Conservation (phyloP, 352 stramenopile species). For the Phytopythium cucurbitacearum region DNA sequence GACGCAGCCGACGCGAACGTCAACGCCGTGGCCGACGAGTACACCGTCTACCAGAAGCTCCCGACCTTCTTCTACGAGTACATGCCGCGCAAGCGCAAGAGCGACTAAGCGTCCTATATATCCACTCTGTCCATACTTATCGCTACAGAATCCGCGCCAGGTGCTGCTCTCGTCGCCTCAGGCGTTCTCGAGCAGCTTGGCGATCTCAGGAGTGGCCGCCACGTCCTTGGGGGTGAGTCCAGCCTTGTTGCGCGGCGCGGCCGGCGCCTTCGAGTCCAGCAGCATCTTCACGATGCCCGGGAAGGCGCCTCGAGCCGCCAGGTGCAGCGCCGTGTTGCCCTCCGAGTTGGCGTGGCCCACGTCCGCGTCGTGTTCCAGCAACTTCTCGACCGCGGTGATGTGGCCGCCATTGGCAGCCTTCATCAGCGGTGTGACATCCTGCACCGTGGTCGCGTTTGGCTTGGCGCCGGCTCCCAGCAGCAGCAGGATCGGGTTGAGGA, state of each 20-base stretch:
- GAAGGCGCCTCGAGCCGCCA: constrained; percentile 81
- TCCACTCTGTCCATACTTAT: background rate
- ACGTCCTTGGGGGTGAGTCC: constrained; percentile 78
- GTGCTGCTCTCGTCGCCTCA: constrained; percentile 2
- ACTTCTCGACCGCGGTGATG: constrained; percentile 77
- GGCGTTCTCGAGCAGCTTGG: constrained; percentile 48
- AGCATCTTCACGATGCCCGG: constrained; percentile 61
- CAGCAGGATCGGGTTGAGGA: constrained; percentile 80
- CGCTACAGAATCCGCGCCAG: constrained; percentile 13
- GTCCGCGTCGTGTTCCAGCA: constrained; percentile 79
- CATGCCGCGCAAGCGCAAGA: constrained; percentile 65
- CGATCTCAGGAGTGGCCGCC: constrained; percentile 49
- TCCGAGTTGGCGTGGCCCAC: constrained; percentile 58
- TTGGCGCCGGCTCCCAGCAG: constrained; percentile 79
- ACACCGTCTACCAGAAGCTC: constrained; percentile 81
- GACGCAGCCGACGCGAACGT: constrained; percentile 38
- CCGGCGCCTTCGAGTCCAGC: constrained; percentile 47
- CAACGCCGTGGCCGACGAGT: constrained; percentile 76
- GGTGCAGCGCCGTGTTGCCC: constrained; percentile 82
- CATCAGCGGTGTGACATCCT: constrained; percentile 84
- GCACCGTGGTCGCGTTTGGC: constrained; percentile 60
- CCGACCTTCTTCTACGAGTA: constrained; percentile 89
- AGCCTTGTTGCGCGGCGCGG: constrained; percentile 59
- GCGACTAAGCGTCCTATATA: constrained; percentile 11
- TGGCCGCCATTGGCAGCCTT: constrained; percentile 84